These are phyloP conservation scores for Rhodamnia rubescens DNA, from an alignment of 345 rosid species.

Conservation along the genomic window DNA sequence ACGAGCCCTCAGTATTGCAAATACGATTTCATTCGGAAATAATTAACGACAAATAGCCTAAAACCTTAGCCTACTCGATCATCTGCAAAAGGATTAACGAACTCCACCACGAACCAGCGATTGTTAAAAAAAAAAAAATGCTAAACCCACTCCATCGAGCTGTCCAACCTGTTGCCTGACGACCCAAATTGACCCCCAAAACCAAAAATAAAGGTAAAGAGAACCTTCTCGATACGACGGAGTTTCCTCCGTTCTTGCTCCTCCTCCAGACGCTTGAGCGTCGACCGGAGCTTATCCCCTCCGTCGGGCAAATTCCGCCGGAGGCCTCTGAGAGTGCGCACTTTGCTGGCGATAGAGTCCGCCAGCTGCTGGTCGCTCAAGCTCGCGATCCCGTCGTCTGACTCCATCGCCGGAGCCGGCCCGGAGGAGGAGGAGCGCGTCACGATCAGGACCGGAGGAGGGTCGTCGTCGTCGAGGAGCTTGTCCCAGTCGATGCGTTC, in stretches of 20 bases:
- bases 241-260: constrained; percentile 39
- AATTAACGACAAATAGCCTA: background rate
- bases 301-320: constrained; percentile 24
- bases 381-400: constrained; percentile 15
- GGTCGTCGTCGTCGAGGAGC: background rate
- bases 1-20: background rate
- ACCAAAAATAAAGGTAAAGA: background rate
- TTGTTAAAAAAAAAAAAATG: background rate
- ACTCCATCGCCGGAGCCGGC: background rate
- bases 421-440: background rate
- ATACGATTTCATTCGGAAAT: background rate
- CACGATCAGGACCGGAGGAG: constrained; percentile 2
- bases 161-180: background rate
- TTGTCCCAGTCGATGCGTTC: background rate
- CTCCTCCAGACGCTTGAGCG: constrained; percentile 18
- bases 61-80: background rate
- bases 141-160: background rate
- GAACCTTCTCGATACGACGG: constrained; percentile 17
- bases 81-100: background rate
- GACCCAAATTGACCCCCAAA: background rate
- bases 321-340: background rate
- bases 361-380: constrained; percentile 32
- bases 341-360: constrained; percentile 15
- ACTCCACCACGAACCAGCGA: no score
- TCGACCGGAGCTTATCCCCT: constrained; percentile 32